A percentile compares a stretch with the other conserved stretches of the same genome.
phyloP scores from a whole-genome alignment of 177 flowering plant genomes.

The Telopea speciosissima region DNA sequence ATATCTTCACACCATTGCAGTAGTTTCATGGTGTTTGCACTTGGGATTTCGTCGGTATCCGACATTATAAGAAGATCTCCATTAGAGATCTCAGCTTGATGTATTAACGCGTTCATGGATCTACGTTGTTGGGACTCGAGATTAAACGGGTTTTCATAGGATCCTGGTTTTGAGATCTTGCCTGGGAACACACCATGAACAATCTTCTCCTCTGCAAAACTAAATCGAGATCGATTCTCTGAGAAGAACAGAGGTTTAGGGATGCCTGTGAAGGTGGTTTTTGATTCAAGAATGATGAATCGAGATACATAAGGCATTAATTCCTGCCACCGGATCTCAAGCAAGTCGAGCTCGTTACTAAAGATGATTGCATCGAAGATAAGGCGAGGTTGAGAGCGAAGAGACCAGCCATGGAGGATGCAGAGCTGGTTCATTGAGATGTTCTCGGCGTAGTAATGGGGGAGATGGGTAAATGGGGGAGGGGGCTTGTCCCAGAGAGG shows the following conservation, averaged over 20 bases:
- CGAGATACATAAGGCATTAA: conserved; percentile 57
- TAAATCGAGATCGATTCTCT: conserved; percentile 38
- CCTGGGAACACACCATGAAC: conserved; percentile 51
- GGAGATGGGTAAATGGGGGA: conserved; percentile 50
- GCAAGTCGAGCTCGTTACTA: conserved; percentile 87
- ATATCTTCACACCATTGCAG: not conserved
- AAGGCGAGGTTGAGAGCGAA: conserved; percentile 57
- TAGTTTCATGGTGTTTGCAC: not conserved
- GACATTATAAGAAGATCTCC: not conserved
- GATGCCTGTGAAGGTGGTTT: conserved; percentile 89
- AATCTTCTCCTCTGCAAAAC: conserved; percentile 52
- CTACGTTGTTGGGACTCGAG: not conserved
- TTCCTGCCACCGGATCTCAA: conserved; percentile 78
- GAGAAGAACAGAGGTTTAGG: conserved; percentile 71
- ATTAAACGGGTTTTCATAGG: conserved; percentile 32
- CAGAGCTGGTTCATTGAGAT: conserved; percentile 68
- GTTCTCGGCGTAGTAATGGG: conserved; percentile 86
- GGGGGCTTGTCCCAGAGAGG: conserved; percentile 95
- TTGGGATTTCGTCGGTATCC: not conserved
- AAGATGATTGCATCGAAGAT: conserved; percentile 79
- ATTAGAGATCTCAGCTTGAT: not conserved
- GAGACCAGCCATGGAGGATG: conserved; percentile 80
- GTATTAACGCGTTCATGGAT: not conserved
- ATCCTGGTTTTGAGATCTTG: conserved; percentile 15
- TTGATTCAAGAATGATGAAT: conserved; percentile 73